Evolutionary conservation across 2,329 filamentous ascomycete species (phyloP).

Genomic region (Claviceps arundinis): DNA sequence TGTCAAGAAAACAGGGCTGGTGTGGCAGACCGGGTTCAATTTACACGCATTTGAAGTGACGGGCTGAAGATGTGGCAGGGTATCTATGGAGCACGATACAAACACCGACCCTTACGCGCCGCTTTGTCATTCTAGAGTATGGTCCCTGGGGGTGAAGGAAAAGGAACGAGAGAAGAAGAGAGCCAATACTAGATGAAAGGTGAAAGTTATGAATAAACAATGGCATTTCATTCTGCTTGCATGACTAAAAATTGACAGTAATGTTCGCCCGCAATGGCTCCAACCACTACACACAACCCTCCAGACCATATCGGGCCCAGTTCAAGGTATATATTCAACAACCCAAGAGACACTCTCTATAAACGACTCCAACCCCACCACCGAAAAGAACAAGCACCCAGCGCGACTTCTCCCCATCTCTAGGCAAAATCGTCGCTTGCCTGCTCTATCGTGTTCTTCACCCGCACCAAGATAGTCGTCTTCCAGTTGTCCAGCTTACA

Average conservation of each 20-base stretch:
- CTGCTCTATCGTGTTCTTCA: conserved; percentile 72
- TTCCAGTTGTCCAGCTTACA: conserved; percentile 97
- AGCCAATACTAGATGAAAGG: neutral
- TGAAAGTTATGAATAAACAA: no score
- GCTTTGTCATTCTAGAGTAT: no score
- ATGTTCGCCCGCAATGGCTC: neutral
- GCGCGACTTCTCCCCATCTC: neutral
- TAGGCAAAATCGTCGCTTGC: conserved; percentile 30
- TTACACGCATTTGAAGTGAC: no score
- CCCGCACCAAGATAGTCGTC: conserved; percentile 66
- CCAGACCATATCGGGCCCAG: no score
- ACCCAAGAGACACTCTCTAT: neutral
- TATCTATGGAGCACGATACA: no score
- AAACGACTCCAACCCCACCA: neutral
- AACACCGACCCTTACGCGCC: no score
- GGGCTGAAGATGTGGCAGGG: no score
- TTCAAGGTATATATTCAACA: neutral
- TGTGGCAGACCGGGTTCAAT: no score
- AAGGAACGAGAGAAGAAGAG: neutral
- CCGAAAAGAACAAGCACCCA: neutral
- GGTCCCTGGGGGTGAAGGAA: neutral
- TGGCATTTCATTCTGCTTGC: neutral
- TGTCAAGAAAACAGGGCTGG: no score
- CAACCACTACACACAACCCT: no score
- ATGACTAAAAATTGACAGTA: neutral